Base-by-base conservation (phyloP, 2,329 filamentous ascomycete species). In the Calonectria henricotiae region DNA sequence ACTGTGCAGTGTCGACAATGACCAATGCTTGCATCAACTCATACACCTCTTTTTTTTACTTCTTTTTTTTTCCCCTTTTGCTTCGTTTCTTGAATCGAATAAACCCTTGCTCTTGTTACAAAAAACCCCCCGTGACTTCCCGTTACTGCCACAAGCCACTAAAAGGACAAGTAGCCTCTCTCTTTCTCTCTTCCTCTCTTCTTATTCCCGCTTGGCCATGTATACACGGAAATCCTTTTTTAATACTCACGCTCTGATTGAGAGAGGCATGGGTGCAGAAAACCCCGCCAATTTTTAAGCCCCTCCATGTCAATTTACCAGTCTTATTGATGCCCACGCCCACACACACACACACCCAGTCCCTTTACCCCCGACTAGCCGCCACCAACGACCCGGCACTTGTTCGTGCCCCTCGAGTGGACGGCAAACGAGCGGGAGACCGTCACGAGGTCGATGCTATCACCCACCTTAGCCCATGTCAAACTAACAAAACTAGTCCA, bases 171-270 rank as follows among this genome's bases (percentile, higher is more conserved):
- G 3, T 15, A 3, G 9, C n/a, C 32, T 15, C 44, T 20, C 32
- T 61, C 20, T 41, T 25, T 43, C 46, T 55, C 32, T 44, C 43
- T 32, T 54, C 23, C 8, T 6, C 25, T 17, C 23, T 49, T 23
- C 13, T 32, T 25, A 20, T 20, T 51, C 15, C 30, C 25, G 27
- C 27, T 7, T 30, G 12, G 20, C 13, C 69, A 23, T 44, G 17
- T 46, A 71, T 70, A 70, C 67, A 68, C 64, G 72, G 72, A 74
- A 73, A 71, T 51, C 1, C 74, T 74, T 68, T 39, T 25, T n/a
- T 30, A 7, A 4, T 7, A 15, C 60, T 46, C 44, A 37, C 20
- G 54, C 44, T 60, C 41, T 39, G 32, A 27, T 58, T 39, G 35
- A 58, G 12, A 62, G 65, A 62, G 65, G 61, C 60, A 44, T 35